Evolutionary conservation across 352 stramenopile genomes (phyloP).

Genomic region (Aphanomyces stellatus): DNA sequence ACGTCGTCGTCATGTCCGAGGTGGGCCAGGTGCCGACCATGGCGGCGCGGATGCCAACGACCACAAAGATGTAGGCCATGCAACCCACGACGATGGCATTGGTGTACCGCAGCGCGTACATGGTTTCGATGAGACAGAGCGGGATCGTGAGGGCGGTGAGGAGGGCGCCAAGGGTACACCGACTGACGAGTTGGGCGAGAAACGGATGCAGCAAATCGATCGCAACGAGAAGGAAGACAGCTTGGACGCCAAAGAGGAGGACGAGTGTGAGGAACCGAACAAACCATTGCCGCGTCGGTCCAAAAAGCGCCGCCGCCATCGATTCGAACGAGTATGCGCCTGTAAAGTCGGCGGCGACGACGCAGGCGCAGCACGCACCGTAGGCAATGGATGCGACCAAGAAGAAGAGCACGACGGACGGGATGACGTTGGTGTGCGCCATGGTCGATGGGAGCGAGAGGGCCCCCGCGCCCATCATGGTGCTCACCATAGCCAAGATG

Average conservation of each 20-base stretch:
- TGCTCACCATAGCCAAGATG: conserved; percentile 47
- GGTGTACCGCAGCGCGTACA: conserved; percentile 70
- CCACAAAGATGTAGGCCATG: conserved; percentile 72
- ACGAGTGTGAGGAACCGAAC: conserved; percentile 65
- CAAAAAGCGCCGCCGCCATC: conserved; percentile 66
- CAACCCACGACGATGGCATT: conserved; percentile 67
- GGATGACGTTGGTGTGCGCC: conserved; percentile 42
- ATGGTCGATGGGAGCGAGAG: conserved; percentile 57
- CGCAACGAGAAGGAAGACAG: conserved; percentile 74
- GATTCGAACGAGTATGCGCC: conserved; percentile 69
- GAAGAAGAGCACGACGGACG: conserved; percentile 42
- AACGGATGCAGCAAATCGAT: conserved; percentile 85
- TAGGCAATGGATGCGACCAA: conserved; percentile 56
- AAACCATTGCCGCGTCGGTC: conserved; percentile 53
- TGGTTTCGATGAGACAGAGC: conserved; percentile 69
- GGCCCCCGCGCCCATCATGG: conserved; percentile 70
- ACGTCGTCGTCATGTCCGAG: background rate
- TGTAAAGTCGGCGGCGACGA: conserved; percentile 28
- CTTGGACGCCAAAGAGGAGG: conserved; percentile 66
- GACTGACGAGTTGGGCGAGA: conserved; percentile 39
- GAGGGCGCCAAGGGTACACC: conserved; percentile 43
- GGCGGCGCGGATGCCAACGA: conserved; percentile 38
- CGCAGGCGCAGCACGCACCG: conserved; percentile 42
- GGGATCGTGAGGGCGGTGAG: conserved; percentile 57
- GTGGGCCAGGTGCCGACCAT: conserved; percentile 11